Conservation (phyloP, 2,329 filamentous ascomycete species). For the Alternaria infectoria region DNA sequence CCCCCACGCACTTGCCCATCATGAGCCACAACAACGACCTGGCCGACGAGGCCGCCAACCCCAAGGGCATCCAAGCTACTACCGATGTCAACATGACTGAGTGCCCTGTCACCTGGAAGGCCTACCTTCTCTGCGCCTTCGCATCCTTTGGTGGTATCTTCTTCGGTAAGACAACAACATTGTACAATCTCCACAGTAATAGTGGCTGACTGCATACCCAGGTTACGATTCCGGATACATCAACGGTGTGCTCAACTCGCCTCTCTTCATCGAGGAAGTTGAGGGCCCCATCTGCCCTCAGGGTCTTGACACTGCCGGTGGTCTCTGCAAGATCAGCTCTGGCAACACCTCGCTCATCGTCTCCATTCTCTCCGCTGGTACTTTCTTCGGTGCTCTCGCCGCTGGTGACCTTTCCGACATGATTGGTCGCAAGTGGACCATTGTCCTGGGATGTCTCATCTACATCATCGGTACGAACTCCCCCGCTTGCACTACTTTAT, state of each 20-base stretch:
- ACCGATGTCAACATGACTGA: constrained; percentile 32
- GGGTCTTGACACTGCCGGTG: neutral
- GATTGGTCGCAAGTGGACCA: constrained; percentile 72
- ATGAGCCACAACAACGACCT: neutral
- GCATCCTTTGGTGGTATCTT: constrained; percentile 66
- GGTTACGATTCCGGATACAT: constrained; percentile 82
- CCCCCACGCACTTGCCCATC: neutral
- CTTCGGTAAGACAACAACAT: constrained; percentile 52
- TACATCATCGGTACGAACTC: constrained; percentile 45
- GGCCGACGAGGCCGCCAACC: constrained; percentile 1
- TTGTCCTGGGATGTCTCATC: constrained; percentile 43
- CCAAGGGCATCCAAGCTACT: constrained; percentile 1
- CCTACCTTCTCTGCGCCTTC: constrained; percentile 55
- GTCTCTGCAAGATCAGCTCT: neutral
- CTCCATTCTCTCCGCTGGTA: constrained; percentile 82
- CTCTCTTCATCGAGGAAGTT: constrained; percentile 44
- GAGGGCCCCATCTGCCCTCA: constrained; percentile 43
- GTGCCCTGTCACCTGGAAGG: constrained; percentile 56
- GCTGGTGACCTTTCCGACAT: constrained; percentile 71
- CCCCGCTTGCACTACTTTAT: neutral
- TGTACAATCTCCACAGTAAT: neutral
- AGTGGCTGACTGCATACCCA: neutral
- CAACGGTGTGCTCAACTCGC: constrained; percentile 64
- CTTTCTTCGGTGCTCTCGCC: constrained; percentile 74
- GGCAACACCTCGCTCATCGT: constrained; percentile 73